Base-by-base conservation (phyloP, 208 protist genomes). In the Lotmaria passim region DNA sequence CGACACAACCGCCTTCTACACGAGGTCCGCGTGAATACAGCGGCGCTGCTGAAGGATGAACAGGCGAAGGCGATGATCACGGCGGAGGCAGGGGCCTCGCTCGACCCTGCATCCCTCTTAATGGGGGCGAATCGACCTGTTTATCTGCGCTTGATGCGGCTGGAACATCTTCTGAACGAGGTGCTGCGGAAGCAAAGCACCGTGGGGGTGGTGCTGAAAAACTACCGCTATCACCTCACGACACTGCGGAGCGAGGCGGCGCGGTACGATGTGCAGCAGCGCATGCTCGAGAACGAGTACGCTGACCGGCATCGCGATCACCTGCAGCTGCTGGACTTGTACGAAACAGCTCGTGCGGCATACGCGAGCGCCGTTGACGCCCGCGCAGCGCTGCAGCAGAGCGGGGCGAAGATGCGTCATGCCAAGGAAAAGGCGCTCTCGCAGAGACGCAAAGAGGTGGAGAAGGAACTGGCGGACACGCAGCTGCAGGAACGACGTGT, bases 81-180 rank as follows among this genome's bases (percentile, higher is more conserved):
- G 39, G 36, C n/a, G 12, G 52, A 68, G 33, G 50, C 56, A 8
- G 31, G 8, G 10, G 58, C 67, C 21, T 14, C 28, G 19, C 12
- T 55, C 23, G 58, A 62, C 7, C 46, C 70, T 0, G 44, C 53
- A 1, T 57, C 43, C 23, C 10, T 58, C 36, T 38, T 79, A 38
- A 53, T 73, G n/a, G 64, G 70, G 1, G 83, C 82, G 12, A 89
- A 84, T 43, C 52, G 63, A 3, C 72, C 86, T n/a, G 60, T 93
- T 14, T 82, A 81, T 14, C 77, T 92, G 43, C 83, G 95, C 41
- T 96, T 98, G 51, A 80, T 95, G 36, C 82, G 72, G 15, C 77
- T 98, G 5, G 97, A 98, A 75, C 96, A 95, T 39, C 69, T 77
- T 30, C 74, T 98, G 1, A 90, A 98, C 69, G 91, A 94, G 12